A percentile compares a stretch with the other conserved stretches of the same genome.
phyloP scores from a whole-genome alignment of 2,329 filamentous ascomycete genomes.

The Cryphonectria nitschkei region DNA sequence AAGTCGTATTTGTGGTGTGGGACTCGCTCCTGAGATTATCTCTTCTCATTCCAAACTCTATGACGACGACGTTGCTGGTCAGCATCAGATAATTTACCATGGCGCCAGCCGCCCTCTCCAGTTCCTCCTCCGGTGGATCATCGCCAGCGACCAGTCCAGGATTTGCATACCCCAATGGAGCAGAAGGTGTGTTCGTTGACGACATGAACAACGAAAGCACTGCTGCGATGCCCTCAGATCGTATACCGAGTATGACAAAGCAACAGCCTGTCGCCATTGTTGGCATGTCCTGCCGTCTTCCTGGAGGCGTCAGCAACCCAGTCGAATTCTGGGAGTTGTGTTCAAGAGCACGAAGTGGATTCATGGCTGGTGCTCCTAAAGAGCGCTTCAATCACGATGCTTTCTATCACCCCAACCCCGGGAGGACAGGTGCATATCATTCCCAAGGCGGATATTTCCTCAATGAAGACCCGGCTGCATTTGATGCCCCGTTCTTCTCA shows the following conservation, averaged over 20 bases:
- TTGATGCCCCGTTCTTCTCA: slow-evolving; percentile 58
- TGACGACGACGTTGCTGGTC: neutral
- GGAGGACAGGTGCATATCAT: slow-evolving; percentile 46
- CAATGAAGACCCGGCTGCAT: slow-evolving; percentile 49
- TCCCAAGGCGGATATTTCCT: slow-evolving; percentile 47
- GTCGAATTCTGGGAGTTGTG: slow-evolving; percentile 51
- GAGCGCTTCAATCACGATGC: slow-evolving; percentile 49
- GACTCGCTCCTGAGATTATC: neutral
- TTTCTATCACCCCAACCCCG: slow-evolving; percentile 48
- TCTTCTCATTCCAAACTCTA: neutral
- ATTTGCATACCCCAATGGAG: neutral
- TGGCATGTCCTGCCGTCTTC: slow-evolving; percentile 52
- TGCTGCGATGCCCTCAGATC: neutral
- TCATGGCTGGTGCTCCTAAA: slow-evolving; percentile 44
- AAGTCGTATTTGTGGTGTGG: neutral
- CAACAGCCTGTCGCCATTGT: slow-evolving; percentile 49
- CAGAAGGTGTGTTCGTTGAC: neutral
- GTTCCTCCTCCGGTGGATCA: slow-evolving; percentile 30
- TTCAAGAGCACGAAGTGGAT: slow-evolving; percentile 45
- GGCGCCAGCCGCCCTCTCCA: slow-evolving; percentile 29
- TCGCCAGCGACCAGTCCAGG: slow-evolving; percentile 31
- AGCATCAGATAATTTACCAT: slow-evolving; percentile 20
- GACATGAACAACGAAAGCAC: neutral
- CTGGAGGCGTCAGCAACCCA: slow-evolving; percentile 46
- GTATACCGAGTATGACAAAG: neutral